phyloP scores from a whole-genome alignment of 1,139 yeast genomes.

The Yueomyces sp. region DNA sequence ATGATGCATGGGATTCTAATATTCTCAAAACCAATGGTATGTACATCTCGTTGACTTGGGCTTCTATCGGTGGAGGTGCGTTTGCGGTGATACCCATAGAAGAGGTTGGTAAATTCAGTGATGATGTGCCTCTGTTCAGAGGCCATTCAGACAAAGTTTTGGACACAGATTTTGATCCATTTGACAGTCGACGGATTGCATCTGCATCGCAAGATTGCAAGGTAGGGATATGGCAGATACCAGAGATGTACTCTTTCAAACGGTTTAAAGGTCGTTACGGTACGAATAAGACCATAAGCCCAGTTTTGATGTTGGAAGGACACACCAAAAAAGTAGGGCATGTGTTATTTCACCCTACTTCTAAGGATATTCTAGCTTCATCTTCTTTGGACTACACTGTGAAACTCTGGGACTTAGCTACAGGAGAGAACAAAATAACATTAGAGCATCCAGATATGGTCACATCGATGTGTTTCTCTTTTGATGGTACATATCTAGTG shows the following conservation, averaged over 20 bases:
- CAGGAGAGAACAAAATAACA: constrained; percentile 59
- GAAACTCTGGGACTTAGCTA: constrained; percentile 76
- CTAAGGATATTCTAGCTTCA: constrained; percentile 73
- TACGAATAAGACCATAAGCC: constrained; percentile 54
- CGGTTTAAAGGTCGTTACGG: constrained; percentile 45
- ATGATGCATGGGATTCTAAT: constrained; percentile 94
- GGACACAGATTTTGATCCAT: constrained; percentile 88
- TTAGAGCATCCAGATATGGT: constrained; percentile 80
- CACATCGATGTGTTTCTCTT: constrained; percentile 83
- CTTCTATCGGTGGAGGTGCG: constrained; percentile 93
- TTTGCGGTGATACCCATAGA: constrained; percentile 82
- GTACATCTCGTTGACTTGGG: constrained; percentile 81
- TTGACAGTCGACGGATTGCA: constrained; percentile 60
- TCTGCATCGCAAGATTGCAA: constrained; percentile 90
- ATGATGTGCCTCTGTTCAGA: constrained; percentile 78
- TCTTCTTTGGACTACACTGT: constrained; percentile 83
- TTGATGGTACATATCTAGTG: constrained; percentile 75
- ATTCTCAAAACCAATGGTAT: constrained; percentile 74
- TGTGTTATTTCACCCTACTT: constrained; percentile 78
- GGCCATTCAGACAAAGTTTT: constrained; percentile 92
- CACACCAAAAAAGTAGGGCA: constrained; percentile 93
- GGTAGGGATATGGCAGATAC: constrained; percentile 77
- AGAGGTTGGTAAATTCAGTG: constrained; percentile 88
- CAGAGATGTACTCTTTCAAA: constrained; percentile 62
- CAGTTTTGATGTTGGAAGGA: constrained; percentile 58